Conservation (phyloP, 2,329 filamentous ascomycete species). For the Xylariaceae sp. region DNA sequence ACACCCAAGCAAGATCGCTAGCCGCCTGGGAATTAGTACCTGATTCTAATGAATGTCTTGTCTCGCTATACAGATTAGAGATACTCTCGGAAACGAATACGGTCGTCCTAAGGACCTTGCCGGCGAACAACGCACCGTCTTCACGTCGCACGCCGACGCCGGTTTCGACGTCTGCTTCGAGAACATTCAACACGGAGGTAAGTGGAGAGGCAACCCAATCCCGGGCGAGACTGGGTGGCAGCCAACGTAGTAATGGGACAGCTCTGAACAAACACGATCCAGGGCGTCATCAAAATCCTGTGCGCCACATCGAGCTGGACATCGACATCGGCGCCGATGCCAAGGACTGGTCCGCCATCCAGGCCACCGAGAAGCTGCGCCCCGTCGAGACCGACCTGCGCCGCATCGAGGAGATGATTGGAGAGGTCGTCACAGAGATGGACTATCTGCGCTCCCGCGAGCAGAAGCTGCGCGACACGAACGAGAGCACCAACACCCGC, state of each 20-base stretch:
- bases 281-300: constrained; percentile 42
- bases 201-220: constrained; percentile 32
- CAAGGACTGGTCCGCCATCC: constrained; percentile 96
- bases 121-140: constrained; percentile 87
- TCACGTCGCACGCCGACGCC: constrained; percentile 86
- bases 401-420: constrained; percentile 83
- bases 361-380: constrained; percentile 95
- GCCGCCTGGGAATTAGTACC: neutral
- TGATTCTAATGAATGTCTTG: neutral
- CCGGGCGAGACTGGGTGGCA: neutral
- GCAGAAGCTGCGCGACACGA: constrained; percentile 95
- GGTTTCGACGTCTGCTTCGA: constrained; percentile 97
- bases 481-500: constrained; percentile 97
- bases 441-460: constrained; percentile 86
- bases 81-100: constrained; percentile 94
- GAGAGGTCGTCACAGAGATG: constrained; percentile 89
- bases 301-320: constrained; percentile 79
- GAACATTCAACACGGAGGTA: constrained; percentile 70
- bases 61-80: constrained; percentile 68
- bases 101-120: constrained; percentile 84
- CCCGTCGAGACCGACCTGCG: constrained; percentile 92
- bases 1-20: neutral
- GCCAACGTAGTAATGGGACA: neutral
- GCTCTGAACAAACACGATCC: constrained; percentile 24
- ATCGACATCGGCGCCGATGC: constrained; percentile 95